Evolutionary conservation across 176 grass and related monocot genomes (phyloP).

Genomic region (Triticum aestivum): IWGSC_CS_RefSeq_v2.1 NC_057801.1:732276728-732277227

Average conservation of each 20-base stretch:
- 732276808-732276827: background rate
- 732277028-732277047: background rate
- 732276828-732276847: slow-evolving; percentile 23
- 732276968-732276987: slow-evolving; percentile 8
- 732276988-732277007: slow-evolving; percentile 24
- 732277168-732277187: background rate
- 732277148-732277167: slow-evolving; percentile 12
- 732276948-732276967: background rate
- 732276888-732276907: slow-evolving; percentile 7
- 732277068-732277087: slow-evolving; percentile 18
- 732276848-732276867: slow-evolving; percentile 26
- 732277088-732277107: slow-evolving; percentile 33
- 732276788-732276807: too few relatives aligned
- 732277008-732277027: slow-evolving; percentile 26
- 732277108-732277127: slow-evolving; percentile 35
- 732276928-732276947: background rate
- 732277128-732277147: slow-evolving; percentile 42
- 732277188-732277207: too few relatives aligned
- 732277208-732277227: too few relatives aligned
- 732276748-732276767: background rate
- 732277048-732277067: background rate
- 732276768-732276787: background rate
- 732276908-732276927: background rate
- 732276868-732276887: background rate
- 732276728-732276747: background rate